A percentile compares a stretch with the other conserved stretches of the same genome.
Evolutionary conservation across 805 yeast species (phyloP).

Genomic region (Candida krabiensis): DNA sequence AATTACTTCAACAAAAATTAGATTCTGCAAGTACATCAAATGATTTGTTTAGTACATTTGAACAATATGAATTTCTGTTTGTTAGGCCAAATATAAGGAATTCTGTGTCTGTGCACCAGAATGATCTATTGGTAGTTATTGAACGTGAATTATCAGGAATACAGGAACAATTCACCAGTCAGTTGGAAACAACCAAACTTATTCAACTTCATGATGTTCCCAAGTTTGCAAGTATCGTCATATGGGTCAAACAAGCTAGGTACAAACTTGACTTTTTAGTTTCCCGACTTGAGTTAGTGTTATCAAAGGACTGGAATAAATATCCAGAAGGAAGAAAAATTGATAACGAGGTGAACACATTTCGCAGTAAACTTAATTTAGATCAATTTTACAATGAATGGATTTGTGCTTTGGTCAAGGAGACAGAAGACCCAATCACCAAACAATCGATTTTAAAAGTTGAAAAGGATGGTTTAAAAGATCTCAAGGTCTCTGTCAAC

Average conservation of each 20-base stretch:
- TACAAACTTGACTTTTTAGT: constrained; percentile 42
- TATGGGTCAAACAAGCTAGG: constrained; percentile 55
- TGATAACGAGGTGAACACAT: constrained; percentile 44
- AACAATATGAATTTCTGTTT: constrained; percentile 47
- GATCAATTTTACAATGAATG: constrained; percentile 46
- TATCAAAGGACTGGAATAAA: constrained; percentile 61
- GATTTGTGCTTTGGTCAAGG: constrained; percentile 31
- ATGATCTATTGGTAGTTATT: constrained; percentile 46
- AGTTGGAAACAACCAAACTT: constrained; percentile 34
- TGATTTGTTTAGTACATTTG: constrained; percentile 54
- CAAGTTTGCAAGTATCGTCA: constrained; percentile 42
- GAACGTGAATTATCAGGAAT: constrained; percentile 46
- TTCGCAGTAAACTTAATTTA: constrained; percentile 48
- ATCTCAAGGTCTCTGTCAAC: constrained; percentile 42
- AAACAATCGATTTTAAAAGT: constrained; percentile 38
- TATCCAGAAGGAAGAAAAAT: constrained; percentile 70
- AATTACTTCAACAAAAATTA: constrained; percentile 39
- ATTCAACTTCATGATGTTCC: constrained; percentile 49
- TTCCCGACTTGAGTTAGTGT: constrained; percentile 46
- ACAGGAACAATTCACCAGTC: constrained; percentile 36
- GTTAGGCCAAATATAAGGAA: constrained; percentile 53
- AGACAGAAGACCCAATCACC: constrained; percentile 12
- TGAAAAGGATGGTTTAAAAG: constrained; percentile 19
- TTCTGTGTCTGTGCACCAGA: constrained; percentile 62
- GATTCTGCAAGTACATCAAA: constrained; percentile 40